Conservation (phyloP, 2,329 filamentous ascomycete genomes). For the Kalmusia sp. region DNA sequence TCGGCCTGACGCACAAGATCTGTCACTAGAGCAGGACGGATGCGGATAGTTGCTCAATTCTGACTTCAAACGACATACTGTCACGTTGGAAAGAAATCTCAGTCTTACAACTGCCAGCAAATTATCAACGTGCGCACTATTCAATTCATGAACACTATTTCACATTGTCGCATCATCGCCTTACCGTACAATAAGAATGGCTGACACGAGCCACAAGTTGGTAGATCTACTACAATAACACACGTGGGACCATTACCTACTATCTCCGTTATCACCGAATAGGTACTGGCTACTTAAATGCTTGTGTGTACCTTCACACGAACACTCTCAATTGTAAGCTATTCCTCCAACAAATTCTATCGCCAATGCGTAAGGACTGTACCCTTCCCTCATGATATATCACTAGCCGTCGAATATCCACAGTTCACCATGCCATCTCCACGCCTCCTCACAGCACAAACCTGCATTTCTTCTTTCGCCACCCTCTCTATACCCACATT, state of each 20-base stretch:
- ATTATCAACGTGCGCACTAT: background rate
- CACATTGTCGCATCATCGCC: too few relatives aligned
- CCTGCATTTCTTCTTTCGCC: constrained; percentile 6
- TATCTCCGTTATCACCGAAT: background rate
- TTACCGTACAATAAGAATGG: background rate
- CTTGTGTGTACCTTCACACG: too few relatives aligned
- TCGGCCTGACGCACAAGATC: constrained; percentile 7
- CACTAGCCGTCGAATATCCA: background rate
- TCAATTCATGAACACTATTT: background rate
- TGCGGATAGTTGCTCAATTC: constrained; percentile 12
- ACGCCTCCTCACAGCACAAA: constrained; percentile 3
- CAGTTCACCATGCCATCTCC: background rate
- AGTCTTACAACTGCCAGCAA: too few relatives aligned
- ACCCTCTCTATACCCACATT: background rate
- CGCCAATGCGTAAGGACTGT: too few relatives aligned
- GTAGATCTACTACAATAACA: background rate
- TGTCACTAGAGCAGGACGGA: constrained; percentile 18
- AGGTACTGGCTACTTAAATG: background rate
- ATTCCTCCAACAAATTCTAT: background rate
- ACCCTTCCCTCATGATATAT: background rate
- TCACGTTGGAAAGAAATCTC: too few relatives aligned
- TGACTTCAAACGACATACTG: too few relatives aligned
- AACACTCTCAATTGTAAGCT: background rate
- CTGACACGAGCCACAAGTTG: background rate
- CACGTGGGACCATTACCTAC: background rate